Conservation (phyloP, 345 rosid genomes). For the Pistacia integerrima region DNA sequence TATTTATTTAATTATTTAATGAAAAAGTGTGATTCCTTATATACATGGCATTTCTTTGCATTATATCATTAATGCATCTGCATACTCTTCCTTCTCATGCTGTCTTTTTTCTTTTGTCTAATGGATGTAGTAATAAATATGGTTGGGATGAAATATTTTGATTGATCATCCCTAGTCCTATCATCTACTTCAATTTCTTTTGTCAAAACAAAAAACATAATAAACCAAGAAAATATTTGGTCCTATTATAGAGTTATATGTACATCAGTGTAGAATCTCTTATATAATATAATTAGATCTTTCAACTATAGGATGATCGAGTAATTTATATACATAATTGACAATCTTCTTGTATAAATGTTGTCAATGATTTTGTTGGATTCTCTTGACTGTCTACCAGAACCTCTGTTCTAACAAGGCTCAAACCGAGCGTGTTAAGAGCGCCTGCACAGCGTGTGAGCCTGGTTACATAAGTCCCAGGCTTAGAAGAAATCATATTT, state of each 20-base stretch:
- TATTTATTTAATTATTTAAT: neutral
- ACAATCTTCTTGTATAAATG: neutral
- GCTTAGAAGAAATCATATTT: slow-evolving; percentile 44
- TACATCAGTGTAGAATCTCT: no score
- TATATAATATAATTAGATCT: neutral
- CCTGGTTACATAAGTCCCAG: slow-evolving; percentile 41
- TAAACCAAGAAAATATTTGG: no score
- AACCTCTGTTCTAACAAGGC: slow-evolving; percentile 17
- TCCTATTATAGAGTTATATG: no score
- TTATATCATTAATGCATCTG: no score
- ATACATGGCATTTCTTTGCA: neutral
- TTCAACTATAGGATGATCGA: neutral
- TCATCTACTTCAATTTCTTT: no score
- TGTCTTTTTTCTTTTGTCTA: no score
- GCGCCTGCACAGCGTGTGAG: slow-evolving; percentile 55
- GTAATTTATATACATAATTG: neutral
- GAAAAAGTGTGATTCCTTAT: slow-evolving; percentile 1
- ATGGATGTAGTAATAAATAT: no score
- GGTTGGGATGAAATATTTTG: no score
- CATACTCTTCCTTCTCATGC: no score
- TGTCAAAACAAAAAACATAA: no score
- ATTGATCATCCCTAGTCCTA: no score
- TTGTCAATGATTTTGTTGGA: neutral
- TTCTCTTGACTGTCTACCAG: neutral
- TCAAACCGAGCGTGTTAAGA: slow-evolving; percentile 25